These are phyloP conservation scores for Paraphaeosphaeria sporulosa DNA, from an alignment of 2,329 filamentous ascomycete genomes.

Conservation along the genomic window DNA sequence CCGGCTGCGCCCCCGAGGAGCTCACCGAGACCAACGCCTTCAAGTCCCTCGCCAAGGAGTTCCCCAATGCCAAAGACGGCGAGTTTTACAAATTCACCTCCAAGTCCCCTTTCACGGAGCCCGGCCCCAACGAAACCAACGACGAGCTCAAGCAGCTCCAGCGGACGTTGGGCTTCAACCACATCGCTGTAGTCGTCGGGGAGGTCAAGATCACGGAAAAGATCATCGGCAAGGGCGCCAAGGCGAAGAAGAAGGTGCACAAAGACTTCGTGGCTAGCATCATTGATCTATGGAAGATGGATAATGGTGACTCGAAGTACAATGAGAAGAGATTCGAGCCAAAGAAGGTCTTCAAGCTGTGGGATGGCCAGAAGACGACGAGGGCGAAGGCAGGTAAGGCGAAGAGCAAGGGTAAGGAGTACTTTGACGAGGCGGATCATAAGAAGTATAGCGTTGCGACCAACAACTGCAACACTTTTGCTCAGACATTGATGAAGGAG, in stretches of 20 bases:
- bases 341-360: background rate
- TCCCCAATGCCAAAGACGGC: background rate
- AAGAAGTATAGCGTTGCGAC: background rate
- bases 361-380: background rate
- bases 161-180: background rate
- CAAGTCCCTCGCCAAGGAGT: background rate
- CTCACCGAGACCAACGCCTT: background rate
- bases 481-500: background rate
- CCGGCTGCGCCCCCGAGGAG: background rate
- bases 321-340: background rate
- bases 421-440: background rate
- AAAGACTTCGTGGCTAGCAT: background rate
- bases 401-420: background rate
- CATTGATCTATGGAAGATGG: background rate
- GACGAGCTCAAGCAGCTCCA: background rate
- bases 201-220: background rate
- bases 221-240: background rate
- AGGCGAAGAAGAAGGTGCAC: background rate
- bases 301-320: background rate
- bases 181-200: background rate
- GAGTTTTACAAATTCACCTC: conserved; percentile 4
- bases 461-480: conserved; percentile 8
- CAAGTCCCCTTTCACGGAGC: background rate
- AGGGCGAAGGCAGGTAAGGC: background rate
- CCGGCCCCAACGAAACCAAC: background rate